phyloP scores from a whole-genome alignment of 306 rosid species.

The Lablab purpureus region DNA sequence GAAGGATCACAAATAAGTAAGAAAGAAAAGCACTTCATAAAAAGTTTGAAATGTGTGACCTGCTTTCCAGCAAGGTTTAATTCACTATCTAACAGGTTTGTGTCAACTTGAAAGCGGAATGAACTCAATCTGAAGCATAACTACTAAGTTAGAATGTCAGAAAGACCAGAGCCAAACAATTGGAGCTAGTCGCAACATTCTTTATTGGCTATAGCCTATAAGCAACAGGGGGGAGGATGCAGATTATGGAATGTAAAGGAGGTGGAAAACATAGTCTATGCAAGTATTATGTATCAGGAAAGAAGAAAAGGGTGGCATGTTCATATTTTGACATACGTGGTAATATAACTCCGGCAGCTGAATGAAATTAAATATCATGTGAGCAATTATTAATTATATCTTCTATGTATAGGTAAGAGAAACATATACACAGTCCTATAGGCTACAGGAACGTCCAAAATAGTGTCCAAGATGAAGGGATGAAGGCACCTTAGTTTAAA shows the following conservation, averaged over 20 bases:
- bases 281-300: conserved; percentile 14
- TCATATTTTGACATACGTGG: not conserved
- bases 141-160: not conserved
- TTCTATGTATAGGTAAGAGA: not conserved
- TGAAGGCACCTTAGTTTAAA: conserved; percentile 6
- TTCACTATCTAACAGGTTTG: not conserved
- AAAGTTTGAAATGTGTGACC: not conserved
- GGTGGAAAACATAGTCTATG: not conserved
- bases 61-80: conserved; percentile 2
- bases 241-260: not conserved
- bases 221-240: not conserved
- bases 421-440: not conserved
- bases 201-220: conserved; percentile 8
- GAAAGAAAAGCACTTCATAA: not conserved
- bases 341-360: conserved; percentile 1
- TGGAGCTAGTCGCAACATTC: not conserved
- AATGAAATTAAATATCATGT: not conserved
- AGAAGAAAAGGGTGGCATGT: not conserved
- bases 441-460: not conserved
- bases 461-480: not conserved
- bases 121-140: not conserved
- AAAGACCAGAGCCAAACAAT: conserved; percentile 27
- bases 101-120: not conserved
- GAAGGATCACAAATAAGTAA: not conserved
- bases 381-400: not conserved